Evolutionary conservation across 1,284 basidiomycete species (phyloP).

Genomic region (Apiotrichum domesticum): DNA sequence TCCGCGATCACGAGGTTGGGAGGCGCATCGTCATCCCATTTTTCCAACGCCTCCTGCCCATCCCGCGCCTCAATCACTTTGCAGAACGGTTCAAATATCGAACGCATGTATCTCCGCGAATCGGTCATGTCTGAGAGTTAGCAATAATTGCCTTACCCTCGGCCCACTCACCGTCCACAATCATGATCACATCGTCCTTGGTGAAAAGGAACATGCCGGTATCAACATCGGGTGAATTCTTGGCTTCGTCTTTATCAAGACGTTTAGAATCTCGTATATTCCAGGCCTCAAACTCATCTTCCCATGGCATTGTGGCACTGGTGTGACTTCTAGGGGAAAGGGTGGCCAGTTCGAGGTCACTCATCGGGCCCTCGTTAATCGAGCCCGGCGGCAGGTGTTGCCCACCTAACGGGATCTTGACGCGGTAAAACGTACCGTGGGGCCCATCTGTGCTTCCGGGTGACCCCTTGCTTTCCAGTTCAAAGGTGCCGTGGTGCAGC

Average conservation of each 20-base stretch:
- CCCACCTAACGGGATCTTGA: constrained; percentile 7
- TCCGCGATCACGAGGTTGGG: constrained; percentile 46
- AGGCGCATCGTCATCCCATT: constrained; percentile 21
- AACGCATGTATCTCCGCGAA: constrained; percentile 36
- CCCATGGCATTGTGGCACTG: not conserved
- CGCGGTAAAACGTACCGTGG: constrained; percentile 18
- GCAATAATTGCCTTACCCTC: constrained; percentile 9
- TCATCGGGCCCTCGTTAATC: not conserved
- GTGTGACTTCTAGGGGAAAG: no score
- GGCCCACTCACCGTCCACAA: constrained; percentile 36
- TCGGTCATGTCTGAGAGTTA: constrained; percentile 25
- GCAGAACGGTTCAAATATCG: constrained; percentile 44
- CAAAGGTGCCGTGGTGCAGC: constrained; percentile 46
- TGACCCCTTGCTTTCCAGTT: constrained; percentile 37
- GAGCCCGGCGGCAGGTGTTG: not conserved
- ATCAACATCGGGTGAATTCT: constrained; percentile 26
- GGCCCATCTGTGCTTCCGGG: constrained; percentile 25
- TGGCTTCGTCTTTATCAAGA: constrained; percentile 21
- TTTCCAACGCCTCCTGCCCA: constrained; percentile 43
- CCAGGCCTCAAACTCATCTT: not conserved
- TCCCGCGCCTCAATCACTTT: constrained; percentile 46
- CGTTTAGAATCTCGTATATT: no score
- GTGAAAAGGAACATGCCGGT: constrained; percentile 38
- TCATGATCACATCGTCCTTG: constrained; percentile 37
- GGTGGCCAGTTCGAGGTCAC: no score